Evolutionary conservation across 345 rosid genomes (phyloP), one percentile per base, ranked within the genome.

Genomic region (Citrus trifoliata): DNA sequence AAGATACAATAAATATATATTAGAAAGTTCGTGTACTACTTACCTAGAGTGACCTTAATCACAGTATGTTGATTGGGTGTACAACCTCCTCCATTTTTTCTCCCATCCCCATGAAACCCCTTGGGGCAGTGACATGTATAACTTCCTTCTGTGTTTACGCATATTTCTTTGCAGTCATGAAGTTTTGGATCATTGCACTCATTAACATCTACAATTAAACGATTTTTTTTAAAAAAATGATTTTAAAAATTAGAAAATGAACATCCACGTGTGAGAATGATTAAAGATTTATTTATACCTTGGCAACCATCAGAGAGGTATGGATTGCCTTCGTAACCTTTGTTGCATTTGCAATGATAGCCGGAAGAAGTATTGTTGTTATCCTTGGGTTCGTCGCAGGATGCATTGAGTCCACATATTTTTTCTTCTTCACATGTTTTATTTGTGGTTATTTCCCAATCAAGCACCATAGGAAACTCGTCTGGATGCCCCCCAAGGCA

Each of bases 281-380:
- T 71, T 30, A 25, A 71, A n/a, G 6, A n/a, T 32, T 73, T 12
- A 10, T 16, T 73, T 12, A 10, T 18, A 37, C 78, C 70, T 28
- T 21, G 14, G 46, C 78, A 75, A 33, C 71, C 38, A 48, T 46
- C 62, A 3, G 7, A 10, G 25, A 73, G 25, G 48, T 83, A 83
- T 48, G 90, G 81, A 59, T 83, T 87, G 21, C 89, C 91, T 24
- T 9, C 24, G 63, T 78, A 88, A 70, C 87, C 89, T 0, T 0
- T 0, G 13, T 1, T 2, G 73, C 87, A 89, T 8, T 7, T 7
- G 75, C 89, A 89, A 5, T 37, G 71, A 64, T 85, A 85, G 0
- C 90, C 86, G 0, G 10, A n/a, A 51, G 51, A 42, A 28, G 33
- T 42, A 10, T 6, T 35, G 51, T 0, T 2, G 51, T 35, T 32